Evolutionary conservation across 371 early-diverging fungal species (phyloP).

Genomic region (Rhizopus arrhizus): DNA sequence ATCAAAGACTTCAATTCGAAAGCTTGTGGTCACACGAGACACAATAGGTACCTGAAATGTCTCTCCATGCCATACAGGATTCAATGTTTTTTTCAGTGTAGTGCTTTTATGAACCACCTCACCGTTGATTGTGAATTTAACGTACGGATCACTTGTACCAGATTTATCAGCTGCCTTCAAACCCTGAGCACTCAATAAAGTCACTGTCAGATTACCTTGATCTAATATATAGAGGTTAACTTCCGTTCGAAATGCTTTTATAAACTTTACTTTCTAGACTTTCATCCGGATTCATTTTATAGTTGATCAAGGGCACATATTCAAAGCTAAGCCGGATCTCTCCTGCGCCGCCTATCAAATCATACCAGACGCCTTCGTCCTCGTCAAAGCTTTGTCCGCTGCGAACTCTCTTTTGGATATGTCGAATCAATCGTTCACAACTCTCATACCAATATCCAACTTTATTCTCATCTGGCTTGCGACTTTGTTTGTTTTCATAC

Average conservation of each 20-base stretch:
- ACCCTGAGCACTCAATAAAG: constrained; percentile 48
- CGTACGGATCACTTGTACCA: constrained; percentile 82
- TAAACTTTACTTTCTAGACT: constrained; percentile 54
- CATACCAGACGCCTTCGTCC: constrained; percentile 45
- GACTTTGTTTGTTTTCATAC: constrained; percentile 21
- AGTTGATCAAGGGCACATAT: constrained; percentile 51
- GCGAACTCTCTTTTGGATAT: constrained; percentile 26
- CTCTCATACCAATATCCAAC: constrained; percentile 46
- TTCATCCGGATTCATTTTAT: constrained; percentile 57
- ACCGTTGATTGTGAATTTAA: constrained; percentile 73
- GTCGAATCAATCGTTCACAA: constrained; percentile 34
- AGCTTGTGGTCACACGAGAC: constrained; percentile 59
- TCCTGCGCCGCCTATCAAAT: constrained; percentile 36
- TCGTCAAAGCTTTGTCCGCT: constrained; percentile 11
- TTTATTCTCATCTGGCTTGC: constrained; percentile 18
- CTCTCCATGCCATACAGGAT: constrained; percentile 84
- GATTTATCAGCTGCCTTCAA: constrained; percentile 57
- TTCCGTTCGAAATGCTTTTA: constrained; percentile 7
- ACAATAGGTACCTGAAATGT: constrained; percentile 71
- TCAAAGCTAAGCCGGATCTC: constrained; percentile 56
- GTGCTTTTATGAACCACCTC: constrained; percentile 79
- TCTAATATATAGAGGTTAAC: constrained; percentile 22
- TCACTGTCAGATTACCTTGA: constrained; percentile 55
- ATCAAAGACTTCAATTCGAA: constrained; percentile 78
- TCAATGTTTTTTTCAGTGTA: constrained; percentile 75